These are phyloP conservation scores for Naganishia sp. DNA, from an alignment of 1,284 basidiomycete genomes.

Conservation along the genomic window DNA sequence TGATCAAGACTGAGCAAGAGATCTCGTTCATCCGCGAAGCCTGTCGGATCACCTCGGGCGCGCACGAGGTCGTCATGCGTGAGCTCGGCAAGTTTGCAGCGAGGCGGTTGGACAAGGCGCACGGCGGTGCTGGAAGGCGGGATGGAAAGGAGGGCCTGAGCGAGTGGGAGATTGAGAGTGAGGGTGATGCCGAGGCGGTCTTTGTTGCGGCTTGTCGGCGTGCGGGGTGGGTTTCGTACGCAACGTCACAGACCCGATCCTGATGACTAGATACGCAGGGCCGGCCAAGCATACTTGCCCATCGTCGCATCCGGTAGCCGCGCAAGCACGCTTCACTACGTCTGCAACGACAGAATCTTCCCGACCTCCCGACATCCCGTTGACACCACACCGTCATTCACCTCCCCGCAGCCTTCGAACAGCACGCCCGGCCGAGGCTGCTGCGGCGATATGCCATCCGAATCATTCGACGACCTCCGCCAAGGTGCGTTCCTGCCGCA, in stretches of 20 bases:
- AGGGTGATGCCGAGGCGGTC: slow-evolving; percentile 85
- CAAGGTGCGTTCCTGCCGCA: slow-evolving; percentile 60
- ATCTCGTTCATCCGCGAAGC: slow-evolving; percentile 72
- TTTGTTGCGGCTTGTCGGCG: slow-evolving; percentile 83
- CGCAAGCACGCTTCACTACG: slow-evolving; percentile 86
- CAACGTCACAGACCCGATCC: too few relatives aligned
- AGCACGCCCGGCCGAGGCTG: slow-evolving; percentile 44
- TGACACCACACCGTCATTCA: slow-evolving; percentile 40
- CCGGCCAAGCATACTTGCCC: slow-evolving; percentile 83
- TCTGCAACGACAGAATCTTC: slow-evolving; percentile 57
- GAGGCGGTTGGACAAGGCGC: slow-evolving; percentile 48
- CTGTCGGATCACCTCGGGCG: slow-evolving; percentile 78
- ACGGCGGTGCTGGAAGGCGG: slow-evolving; percentile 51
- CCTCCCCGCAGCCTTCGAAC: slow-evolving; percentile 40
- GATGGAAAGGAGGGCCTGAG: slow-evolving; percentile 64
- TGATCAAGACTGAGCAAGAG: slow-evolving; percentile 74
- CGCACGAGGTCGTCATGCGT: slow-evolving; percentile 88
- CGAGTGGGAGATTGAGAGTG: slow-evolving; percentile 80
- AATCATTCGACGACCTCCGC: slow-evolving; percentile 43
- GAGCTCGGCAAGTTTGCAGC: slow-evolving; percentile 72
- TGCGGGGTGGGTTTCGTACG: slow-evolving; percentile 64
- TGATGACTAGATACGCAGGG: slow-evolving; percentile 53
- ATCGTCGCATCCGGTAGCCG: slow-evolving; percentile 81
- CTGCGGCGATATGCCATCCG: slow-evolving; percentile 44
- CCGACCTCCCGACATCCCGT: slow-evolving; percentile 37